These are phyloP conservation scores for Trichoderma parareesei DNA, from an alignment of 495 filamentous ascomycete species.

Conservation along the genomic window DNA sequence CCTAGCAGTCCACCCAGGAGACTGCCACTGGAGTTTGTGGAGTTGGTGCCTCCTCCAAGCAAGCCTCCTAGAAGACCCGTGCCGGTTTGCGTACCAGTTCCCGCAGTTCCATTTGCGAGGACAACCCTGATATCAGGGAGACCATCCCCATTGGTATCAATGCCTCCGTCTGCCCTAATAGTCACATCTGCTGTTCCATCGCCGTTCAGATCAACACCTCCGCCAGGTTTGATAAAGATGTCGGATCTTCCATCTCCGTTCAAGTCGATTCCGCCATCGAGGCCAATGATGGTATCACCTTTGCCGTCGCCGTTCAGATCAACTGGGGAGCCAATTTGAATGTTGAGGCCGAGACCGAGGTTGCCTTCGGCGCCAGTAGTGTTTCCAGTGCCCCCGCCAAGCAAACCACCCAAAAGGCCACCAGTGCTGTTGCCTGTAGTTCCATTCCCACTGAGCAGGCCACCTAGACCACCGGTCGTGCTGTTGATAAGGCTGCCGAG, in stretches of 20 bases:
- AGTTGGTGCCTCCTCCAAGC: no score
- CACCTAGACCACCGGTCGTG: no score
- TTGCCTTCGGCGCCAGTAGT: neutral
- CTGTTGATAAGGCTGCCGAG: no score
- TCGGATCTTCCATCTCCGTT: constrained; percentile 5
- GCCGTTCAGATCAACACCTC: neutral
- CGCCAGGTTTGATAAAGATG: neutral
- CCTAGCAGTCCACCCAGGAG: no score
- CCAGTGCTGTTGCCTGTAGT: neutral
- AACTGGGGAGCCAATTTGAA: neutral
- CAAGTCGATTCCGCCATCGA: neutral
- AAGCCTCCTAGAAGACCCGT: no score
- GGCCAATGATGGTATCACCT: neutral
- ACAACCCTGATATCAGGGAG: neutral
- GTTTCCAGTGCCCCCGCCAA: neutral
- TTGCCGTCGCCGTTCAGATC: neutral
- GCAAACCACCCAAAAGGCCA: neutral
- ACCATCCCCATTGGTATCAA: neutral
- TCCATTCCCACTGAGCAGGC: neutral
- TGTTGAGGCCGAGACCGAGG: neutral
- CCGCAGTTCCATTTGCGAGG: no score
- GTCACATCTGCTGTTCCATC: neutral
- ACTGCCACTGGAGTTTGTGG: no score
- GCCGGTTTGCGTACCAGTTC: no score
- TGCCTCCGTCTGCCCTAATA: neutral